Base-by-base conservation (phyloP, 2,329 filamentous ascomycete genomes). In the Myriangium duriaei region DNA sequence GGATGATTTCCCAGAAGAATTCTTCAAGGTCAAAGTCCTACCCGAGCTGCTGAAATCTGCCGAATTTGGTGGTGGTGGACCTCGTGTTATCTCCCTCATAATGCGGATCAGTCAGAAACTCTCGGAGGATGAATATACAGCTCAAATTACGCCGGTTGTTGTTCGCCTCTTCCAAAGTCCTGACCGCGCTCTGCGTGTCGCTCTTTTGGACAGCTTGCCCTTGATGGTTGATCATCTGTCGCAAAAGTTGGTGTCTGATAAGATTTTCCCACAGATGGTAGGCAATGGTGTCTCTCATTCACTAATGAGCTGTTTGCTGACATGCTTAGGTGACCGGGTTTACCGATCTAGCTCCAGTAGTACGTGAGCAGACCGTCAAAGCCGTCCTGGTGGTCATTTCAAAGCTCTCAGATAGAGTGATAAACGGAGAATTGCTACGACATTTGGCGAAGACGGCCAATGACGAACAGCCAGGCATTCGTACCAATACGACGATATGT, bases 401-500 rank as follows among this genome's bases (percentile, higher is more conserved):
- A 17, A 98, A 98, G 60, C 69, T 98, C 0, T 93, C 86, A 1
- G 91, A 98, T 51, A 76, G 91, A 26, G 82, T 82, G 5, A 79
- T 96, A 49, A 98, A 98, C 49, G 88, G 91, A 38, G 91, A 98
- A 49, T 69, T 98, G 9, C 65, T 98, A 14, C 82, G 81, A 50
- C 81, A 93, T 53, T 70, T 98, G 17, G 91, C 91, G 30, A 95
- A 93, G 58, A 95, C 88, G 1, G 86, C 91, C 32, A 98, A 96
- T 50, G 91, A 98, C 45, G 91, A 96, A 51, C 88, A 98, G 53
- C 86, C 91, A 1, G 91, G 91, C 1, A 98, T 98, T 47, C 76
- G 91, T 44, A 98, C 91, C 6, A 98, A 98, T 56, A 98, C 91
- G 0, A 98, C 91, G 1, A 98, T 98, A 40, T 96, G 88, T 55